phyloP scores from a whole-genome alignment of 495 filamentous ascomycete genomes.

The Podospora bellae-mahoneyi region DNA sequence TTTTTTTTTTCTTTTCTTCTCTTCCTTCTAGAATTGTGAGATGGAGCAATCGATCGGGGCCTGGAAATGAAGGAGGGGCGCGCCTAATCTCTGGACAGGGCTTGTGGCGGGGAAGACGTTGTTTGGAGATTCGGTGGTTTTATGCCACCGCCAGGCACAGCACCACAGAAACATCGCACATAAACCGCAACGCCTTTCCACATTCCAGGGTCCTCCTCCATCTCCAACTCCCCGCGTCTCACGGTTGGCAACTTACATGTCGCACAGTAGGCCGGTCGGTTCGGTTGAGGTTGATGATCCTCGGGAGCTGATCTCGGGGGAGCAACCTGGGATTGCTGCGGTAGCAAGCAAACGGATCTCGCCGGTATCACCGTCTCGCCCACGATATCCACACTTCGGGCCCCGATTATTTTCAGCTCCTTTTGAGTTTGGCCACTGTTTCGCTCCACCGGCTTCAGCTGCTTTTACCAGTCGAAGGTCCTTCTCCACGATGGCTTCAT shows the following conservation, averaged over 20 bases:
- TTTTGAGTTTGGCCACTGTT: neutral
- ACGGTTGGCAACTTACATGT: neutral
- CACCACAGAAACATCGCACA: neutral
- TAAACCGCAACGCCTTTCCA: neutral
- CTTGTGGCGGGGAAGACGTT: neutral
- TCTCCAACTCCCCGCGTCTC: neutral
- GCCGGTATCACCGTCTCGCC: neutral
- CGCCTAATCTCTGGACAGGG: neutral
- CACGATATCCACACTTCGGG: neutral
- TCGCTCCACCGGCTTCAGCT: neutral
- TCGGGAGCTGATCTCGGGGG: neutral
- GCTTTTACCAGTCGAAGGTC: neutral
- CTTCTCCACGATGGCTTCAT: neutral
- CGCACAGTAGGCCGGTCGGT: neutral
- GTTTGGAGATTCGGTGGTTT: neutral
- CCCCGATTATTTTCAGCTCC: neutral
- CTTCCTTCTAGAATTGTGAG: neutral
- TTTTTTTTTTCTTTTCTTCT: neutral
- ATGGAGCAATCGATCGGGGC: neutral
- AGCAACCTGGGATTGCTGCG: neutral
- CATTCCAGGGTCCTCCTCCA: neutral
- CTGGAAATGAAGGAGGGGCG: neutral
- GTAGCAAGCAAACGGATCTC: neutral
- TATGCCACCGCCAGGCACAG: neutral
- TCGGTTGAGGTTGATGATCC: neutral